These are phyloP conservation scores for Aspergillus sclerotioniger DNA, from an alignment of 495 filamentous ascomycete species.

Conservation along the genomic window DNA sequence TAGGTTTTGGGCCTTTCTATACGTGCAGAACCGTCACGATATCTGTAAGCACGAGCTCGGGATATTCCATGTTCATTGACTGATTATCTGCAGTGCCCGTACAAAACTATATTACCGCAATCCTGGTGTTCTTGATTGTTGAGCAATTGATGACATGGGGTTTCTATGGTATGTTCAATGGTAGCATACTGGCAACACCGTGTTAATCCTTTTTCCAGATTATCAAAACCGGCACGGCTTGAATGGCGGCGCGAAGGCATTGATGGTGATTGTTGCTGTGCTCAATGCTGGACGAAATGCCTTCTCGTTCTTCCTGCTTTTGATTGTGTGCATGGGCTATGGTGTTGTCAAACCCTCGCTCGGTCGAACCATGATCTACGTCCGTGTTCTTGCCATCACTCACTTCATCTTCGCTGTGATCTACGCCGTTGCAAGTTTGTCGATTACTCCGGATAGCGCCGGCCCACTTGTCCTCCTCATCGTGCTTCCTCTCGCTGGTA, in stretches of 20 bases:
- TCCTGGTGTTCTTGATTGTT: constrained; percentile 86
- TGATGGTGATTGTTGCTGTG: constrained; percentile 86
- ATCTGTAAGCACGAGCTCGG: constrained; percentile 58
- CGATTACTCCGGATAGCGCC: constrained; percentile 69
- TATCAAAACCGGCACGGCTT: constrained; percentile 86
- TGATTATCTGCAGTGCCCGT: constrained; percentile 69
- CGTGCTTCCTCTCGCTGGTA: constrained; percentile 87
- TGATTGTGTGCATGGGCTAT: constrained; percentile 99
- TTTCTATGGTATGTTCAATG: constrained; percentile 62
- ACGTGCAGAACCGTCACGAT: constrained; percentile 89
- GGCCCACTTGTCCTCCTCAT: constrained; percentile 93
- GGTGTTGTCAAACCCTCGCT: constrained; percentile 95
- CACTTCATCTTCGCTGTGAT: constrained; percentile 96
- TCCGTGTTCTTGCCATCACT: constrained; percentile 82
- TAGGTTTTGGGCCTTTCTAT: constrained; percentile 90
- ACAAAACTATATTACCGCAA: constrained; percentile 99
- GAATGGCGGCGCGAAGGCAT: constrained; percentile 72
- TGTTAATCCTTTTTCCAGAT: constrained; percentile 52
- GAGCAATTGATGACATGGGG: constrained; percentile 99
- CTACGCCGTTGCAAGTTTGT: constrained; percentile 85
- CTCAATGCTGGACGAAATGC: constrained; percentile 93
- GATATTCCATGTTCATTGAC: constrained; percentile 11
- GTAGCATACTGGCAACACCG: not conserved
- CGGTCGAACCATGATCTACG: constrained; percentile 89
- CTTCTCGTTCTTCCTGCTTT: constrained; percentile 96